phyloP scores from a whole-genome alignment of 129 eudicot species.

The Tanacetum coccineum region DNA sequence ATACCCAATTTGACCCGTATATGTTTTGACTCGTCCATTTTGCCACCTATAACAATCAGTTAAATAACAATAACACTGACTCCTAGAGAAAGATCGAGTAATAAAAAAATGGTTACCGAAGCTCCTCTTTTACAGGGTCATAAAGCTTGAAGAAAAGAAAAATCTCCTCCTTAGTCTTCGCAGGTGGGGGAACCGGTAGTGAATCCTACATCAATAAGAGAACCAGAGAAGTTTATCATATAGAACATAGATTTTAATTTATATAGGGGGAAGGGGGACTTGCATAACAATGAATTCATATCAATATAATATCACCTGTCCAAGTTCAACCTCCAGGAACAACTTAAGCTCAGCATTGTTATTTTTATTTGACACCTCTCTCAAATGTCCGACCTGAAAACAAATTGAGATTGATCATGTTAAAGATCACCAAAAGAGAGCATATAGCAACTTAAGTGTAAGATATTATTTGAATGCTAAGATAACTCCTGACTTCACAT shows the following conservation, averaged over 20 bases:
- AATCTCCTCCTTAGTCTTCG: conserved; percentile 74
- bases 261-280: too few species aligned
- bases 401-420: background rate
- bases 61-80: background rate
- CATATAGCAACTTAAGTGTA: background rate
- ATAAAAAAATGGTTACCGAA: conserved; percentile 45
- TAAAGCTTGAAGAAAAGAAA: conserved; percentile 80
- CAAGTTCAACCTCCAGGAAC: conserved; percentile 3
- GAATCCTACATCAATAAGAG: conserved; percentile 49
- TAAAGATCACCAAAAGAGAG: background rate
- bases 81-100: background rate
- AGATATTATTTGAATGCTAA: background rate
- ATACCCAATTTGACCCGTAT: too few species aligned
- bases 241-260: too few species aligned
- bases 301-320: background rate
- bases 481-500: background rate
- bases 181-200: conserved; percentile 61
- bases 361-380: background rate
- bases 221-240: background rate
- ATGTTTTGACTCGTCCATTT: background rate
- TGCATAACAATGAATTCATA: background rate
- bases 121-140: conserved; percentile 84
- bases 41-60: background rate
- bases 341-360: background rate
- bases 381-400: conserved; percentile 2